Percentiles rank a stretch among this genome's conserved stretches.
These are phyloP conservation scores for Pseudogymnoascus sp. DNA, from an alignment of 2,329 filamentous ascomycete genomes.

Conservation along the genomic window DNA sequence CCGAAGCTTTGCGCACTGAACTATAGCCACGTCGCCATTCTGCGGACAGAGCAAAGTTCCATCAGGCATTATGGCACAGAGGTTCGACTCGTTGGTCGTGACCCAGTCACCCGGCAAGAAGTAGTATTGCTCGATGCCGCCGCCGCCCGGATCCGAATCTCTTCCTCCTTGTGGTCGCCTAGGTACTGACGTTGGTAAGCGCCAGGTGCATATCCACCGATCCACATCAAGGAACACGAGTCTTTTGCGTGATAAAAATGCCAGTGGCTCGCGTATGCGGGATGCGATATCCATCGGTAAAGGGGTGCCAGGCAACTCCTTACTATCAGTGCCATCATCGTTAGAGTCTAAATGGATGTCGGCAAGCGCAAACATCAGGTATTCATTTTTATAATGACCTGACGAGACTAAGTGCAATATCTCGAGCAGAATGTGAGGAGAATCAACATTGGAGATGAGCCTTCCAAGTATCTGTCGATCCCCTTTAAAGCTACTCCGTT, in stretches of 20 bases:
- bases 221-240: slow-evolving; percentile 3
- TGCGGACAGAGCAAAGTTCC: neutral
- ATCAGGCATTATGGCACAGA: neutral
- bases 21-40: neutral
- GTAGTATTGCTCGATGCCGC: neutral
- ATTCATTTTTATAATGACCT: neutral
- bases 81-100: neutral
- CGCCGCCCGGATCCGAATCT: neutral
- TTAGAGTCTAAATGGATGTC: neutral
- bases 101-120: neutral
- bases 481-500: neutral
- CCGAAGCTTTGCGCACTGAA: neutral
- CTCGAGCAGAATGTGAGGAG: neutral
- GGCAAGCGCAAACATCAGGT: neutral
- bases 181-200: neutral
- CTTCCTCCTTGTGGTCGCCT: neutral
- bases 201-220: slow-evolving; percentile 4
- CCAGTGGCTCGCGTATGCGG: neutral
- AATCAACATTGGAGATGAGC: slow-evolving; percentile 2
- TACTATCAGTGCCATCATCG: neutral
- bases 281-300: neutral
- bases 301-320: neutral
- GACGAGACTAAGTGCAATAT: neutral
- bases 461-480: neutral
- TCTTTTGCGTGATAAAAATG: neutral